phyloP scores from a whole-genome alignment of 192 early-diverging fungal genomes.

The Coemansia sp. region DNA sequence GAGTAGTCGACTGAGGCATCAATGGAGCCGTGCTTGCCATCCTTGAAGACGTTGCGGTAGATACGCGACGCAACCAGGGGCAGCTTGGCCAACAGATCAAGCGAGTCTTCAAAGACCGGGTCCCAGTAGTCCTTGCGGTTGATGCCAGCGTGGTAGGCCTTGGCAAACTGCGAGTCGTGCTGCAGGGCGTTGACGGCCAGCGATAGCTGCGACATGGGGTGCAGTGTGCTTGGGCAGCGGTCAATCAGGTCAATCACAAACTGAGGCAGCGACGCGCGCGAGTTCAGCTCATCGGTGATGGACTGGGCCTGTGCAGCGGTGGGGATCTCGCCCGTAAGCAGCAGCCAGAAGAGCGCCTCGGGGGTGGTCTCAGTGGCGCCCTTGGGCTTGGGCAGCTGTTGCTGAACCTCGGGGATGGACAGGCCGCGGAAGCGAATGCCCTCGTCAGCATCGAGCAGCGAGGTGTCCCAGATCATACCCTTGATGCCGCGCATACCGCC shows the following conservation, averaged over 20 bases:
- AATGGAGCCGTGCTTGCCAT: constrained; percentile 87
- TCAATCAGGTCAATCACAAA: constrained; percentile 98
- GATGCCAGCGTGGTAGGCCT: constrained; percentile 92
- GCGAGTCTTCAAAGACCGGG: constrained; percentile 93
- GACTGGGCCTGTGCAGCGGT: constrained; percentile 85
- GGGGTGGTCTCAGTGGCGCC: constrained; percentile 93
- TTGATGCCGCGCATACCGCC: constrained; percentile 99
- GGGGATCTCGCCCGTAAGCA: constrained; percentile 97
- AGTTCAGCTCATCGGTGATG: constrained; percentile 95
- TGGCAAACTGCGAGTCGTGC: constrained; percentile 94
- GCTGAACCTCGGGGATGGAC: constrained; percentile 96
- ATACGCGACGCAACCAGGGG: constrained; percentile 95
- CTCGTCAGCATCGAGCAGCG: constrained; percentile 96
- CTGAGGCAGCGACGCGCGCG: constrained; percentile 84
- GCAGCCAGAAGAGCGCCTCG: constrained; percentile 97
- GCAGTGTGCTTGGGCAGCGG: constrained; percentile 96
- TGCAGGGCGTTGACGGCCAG: constrained; percentile 97
- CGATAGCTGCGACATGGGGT: constrained; percentile 99
- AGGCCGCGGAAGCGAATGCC: constrained; percentile 97
- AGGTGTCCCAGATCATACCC: constrained; percentile 98
- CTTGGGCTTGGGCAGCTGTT: constrained; percentile 82
- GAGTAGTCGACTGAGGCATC: constrained; percentile 90
- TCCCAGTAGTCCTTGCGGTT: constrained; percentile 97
- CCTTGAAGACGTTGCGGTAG: constrained; percentile 99
- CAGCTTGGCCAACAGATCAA: constrained; percentile 98